Conservation (phyloP, 192 early-diverging fungal species). For the Rhizophagus sp. region DNA sequence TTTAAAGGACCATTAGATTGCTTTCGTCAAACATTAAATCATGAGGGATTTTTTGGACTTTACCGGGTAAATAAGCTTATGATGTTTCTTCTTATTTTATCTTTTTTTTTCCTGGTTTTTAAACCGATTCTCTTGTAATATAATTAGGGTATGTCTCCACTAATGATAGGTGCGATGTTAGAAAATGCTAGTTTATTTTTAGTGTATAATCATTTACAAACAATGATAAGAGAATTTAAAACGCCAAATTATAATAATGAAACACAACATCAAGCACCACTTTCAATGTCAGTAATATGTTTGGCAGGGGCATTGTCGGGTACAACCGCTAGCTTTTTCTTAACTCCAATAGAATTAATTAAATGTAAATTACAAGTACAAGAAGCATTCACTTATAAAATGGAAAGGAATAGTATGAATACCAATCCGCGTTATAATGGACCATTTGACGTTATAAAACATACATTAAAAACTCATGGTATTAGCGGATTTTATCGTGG, state of each 20-base stretch:
- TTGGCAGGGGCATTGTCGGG: conserved; percentile 86
- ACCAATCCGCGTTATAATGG: conserved; percentile 41
- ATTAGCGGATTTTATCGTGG: conserved; percentile 75
- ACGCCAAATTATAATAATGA: conserved; percentile 27
- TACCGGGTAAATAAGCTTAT: conserved; percentile 68
- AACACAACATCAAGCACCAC: conserved; percentile 34
- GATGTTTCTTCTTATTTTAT: not conserved
- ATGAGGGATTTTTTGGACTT: conserved; percentile 82
- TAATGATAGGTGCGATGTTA: conserved; percentile 89
- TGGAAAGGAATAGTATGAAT: not conserved
- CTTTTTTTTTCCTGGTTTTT: not conserved
- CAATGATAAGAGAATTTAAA: conserved; percentile 57
- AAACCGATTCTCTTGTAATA: not conserved
- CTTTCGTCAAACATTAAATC: conserved; percentile 66
- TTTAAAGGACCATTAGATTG: conserved; percentile 86
- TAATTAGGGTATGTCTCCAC: conserved; percentile 82
- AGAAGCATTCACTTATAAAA: conserved; percentile 43
- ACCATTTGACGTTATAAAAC: conserved; percentile 55
- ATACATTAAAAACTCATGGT: conserved; percentile 57
- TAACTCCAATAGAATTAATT: conserved; percentile 94
- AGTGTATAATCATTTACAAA: conserved; percentile 83
- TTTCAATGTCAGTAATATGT: conserved; percentile 70
- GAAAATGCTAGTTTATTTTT: conserved; percentile 93
- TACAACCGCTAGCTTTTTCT: conserved; percentile 79
- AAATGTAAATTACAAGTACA: conserved; percentile 97